Evolutionary conservation across 345 rosid genomes (phyloP), one percentile per base, ranked within the genome.

Genomic region (Citrus australasica): DNA sequence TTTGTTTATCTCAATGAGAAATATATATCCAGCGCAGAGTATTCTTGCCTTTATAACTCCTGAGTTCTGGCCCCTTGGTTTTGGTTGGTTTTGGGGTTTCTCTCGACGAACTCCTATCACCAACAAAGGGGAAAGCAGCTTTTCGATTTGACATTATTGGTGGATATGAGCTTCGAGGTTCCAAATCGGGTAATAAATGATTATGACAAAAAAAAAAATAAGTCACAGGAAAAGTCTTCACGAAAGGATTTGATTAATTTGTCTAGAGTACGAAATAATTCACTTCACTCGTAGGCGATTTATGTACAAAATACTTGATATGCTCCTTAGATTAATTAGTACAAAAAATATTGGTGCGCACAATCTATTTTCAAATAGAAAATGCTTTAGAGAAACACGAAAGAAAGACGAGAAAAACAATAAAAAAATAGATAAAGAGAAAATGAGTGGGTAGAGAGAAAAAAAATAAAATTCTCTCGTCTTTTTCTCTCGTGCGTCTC

Each of bases 161-260:
- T 33, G 53, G 65, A 42, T 35, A 63, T 16, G n/a, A 48, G 55
- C 71, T 69, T 63, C 68, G 16, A 80, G 77, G 69, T 56, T 76
- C 59, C 76, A 69, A 63, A 4, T 80, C 24, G 71, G 35, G 59
- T 51, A 71, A 55, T 67, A 64, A 63, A 46, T 62, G 71, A 53
- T 53, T 16, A 53, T 53, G 58, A 53, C 58, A 25, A 25, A 16
- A 71, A 62, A 28, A 28, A 37, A 38, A 62, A 28, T 0, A 65
- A 19, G 0, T 14, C 7, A n/a, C 22, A 59, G 1, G 51, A 46
- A 46, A 46, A 1, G 51, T 46, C 5, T 13, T 4, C 51, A 3
- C 0, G 4, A 46, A 46, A 46, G 51, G 51, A 46, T 11, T 46
- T 46, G 51, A 13, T 46, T 46, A 46, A 46, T 10, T 42, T 46